These are phyloP conservation scores for Aspergillus caelatus DNA, from an alignment of 2,329 filamentous ascomycete species.

Conservation along the genomic window DNA sequence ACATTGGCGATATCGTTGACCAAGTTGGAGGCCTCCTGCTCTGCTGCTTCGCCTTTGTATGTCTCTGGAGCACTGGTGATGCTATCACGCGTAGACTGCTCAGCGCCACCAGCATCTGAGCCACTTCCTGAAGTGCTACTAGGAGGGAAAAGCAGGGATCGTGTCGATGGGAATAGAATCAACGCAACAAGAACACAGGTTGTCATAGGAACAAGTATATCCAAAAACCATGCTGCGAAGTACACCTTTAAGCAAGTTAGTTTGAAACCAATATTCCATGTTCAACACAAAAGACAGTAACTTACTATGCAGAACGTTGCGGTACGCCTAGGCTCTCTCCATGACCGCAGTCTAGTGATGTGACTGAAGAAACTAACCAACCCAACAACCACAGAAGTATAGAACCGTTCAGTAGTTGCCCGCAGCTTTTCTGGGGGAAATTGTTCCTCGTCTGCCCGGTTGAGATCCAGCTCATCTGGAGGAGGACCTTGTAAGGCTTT, in stretches of 20 bases:
- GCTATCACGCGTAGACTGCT: conserved; percentile 66
- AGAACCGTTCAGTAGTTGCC: conserved; percentile 75
- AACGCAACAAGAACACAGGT: conserved; percentile 64
- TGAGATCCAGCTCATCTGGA: conserved; percentile 73
- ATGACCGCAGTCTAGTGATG: conserved; percentile 73
- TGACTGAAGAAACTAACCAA: conserved; percentile 71
- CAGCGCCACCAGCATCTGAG: conserved; percentile 61
- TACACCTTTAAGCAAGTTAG: conserved; percentile 45
- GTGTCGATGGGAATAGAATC: conserved; percentile 65
- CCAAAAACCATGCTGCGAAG: conserved; percentile 69
- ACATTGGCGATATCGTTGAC: conserved; percentile 74
- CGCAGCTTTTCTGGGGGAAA: conserved; percentile 83
- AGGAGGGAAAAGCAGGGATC: conserved; percentile 70
- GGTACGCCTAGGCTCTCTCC: conserved; percentile 73
- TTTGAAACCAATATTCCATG: no score
- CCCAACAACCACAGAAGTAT: conserved; percentile 75
- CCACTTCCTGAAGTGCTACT: conserved; percentile 65
- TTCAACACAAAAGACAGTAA: not conserved
- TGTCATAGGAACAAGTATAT: conserved; percentile 68
- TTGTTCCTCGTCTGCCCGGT: conserved; percentile 78
- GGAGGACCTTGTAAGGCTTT: conserved; percentile 64
- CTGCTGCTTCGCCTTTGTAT: conserved; percentile 79
- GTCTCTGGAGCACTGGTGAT: conserved; percentile 79
- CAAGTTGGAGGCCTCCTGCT: conserved; percentile 80
- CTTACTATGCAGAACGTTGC: conserved; percentile 62